Evolutionary conservation across 2,329 filamentous ascomycete genomes (phyloP), one percentile per base, ranked within the genome.

Genomic region (Arthrobotrys sphaeroides): DNA sequence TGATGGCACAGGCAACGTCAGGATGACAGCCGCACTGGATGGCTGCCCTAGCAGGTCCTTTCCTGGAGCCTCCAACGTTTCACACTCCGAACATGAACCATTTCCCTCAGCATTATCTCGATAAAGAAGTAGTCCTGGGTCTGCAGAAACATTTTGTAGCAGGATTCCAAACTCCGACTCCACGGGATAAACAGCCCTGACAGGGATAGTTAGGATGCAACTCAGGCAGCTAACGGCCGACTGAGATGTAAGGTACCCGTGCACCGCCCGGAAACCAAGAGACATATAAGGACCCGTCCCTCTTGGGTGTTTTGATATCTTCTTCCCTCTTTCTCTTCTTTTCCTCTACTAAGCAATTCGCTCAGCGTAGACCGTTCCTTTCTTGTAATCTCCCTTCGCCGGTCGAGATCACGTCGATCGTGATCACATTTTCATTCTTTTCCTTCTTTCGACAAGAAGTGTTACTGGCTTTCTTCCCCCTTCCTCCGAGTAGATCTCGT

Each of bases 401-500:
- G 65, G 73, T 72, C 66, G 73, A 77, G 73, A 72, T 77, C 66
- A 62, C 73, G 66, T 76, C 62, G 73, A 76, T 70, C 73, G 73
- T 76, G 65, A 70, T 76, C 70, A 2, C 22, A 49, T 36, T 59
- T 77, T 72, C 64, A 60, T 69, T 75, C 72, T 75, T 76, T 69
- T 53, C 43, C 64, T 76, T 76, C 64, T 76, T 76, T 69, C 59
- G 66, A 69, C 72, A 70, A 65, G 72, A 69, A 69, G 64, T 47
- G n/a, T 70, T 70, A 33, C 61, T 67, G 10, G 20, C 31, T 70
- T 68, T 72, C 57, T 61, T 59, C 53, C 42, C 31, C 7, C 28
- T 2, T 18, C 18, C 6, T 42, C 69, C 65, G 73, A 77, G 67
- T 77, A 77, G 73, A 72, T 61, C 73, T 67, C 60, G 61, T 68